A percentile compares a stretch with the other conserved stretches of the same genome.
Evolutionary conservation across 1,139 yeast genomes (phyloP).

Genomic region (Protomyces macrosporus): DNA sequence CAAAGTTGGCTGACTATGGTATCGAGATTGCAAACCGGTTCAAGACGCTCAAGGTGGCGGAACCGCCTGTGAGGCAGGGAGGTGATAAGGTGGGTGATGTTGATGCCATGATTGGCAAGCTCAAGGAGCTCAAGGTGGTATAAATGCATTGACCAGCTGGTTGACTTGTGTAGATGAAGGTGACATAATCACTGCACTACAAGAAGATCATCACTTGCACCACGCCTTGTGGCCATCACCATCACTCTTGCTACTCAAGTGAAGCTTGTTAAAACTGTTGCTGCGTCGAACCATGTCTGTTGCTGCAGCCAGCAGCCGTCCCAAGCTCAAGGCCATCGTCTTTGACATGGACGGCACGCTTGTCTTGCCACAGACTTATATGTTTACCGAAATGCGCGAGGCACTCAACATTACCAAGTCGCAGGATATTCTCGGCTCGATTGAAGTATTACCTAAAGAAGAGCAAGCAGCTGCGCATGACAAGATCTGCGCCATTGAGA

Average conservation of each 20-base stretch:
- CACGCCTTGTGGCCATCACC: neutral
- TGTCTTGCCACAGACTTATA: conserved; percentile 49
- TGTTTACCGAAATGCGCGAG: conserved; percentile 47
- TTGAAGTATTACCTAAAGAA: conserved; percentile 40
- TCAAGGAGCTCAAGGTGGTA: conserved; percentile 53
- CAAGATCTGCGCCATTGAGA: conserved; percentile 49
- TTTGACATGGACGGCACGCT: conserved; percentile 71
- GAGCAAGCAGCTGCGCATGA: conserved; percentile 46
- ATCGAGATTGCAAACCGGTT: conserved; percentile 61
- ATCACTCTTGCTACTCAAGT: neutral
- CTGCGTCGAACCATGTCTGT: neutral
- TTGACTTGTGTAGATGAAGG: neutral
- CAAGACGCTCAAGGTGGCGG: conserved; percentile 67
- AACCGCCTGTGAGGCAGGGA: conserved; percentile 76
- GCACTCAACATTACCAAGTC: conserved; percentile 49
- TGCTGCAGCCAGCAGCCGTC: neutral
- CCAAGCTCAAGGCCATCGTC: conserved; percentile 45
- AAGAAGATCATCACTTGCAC: neutral
- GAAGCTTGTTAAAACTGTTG: neutral
- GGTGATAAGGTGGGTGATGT: conserved; percentile 76
- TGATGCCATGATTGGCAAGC: conserved; percentile 72
- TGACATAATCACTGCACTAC: neutral
- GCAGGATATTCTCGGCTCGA: conserved; percentile 50
- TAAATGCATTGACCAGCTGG: conserved; percentile 27
- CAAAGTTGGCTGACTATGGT: conserved; percentile 65